Base-by-base conservation (phyloP, 148 eudicot species). In the Chenopodium suecicum region DNA sequence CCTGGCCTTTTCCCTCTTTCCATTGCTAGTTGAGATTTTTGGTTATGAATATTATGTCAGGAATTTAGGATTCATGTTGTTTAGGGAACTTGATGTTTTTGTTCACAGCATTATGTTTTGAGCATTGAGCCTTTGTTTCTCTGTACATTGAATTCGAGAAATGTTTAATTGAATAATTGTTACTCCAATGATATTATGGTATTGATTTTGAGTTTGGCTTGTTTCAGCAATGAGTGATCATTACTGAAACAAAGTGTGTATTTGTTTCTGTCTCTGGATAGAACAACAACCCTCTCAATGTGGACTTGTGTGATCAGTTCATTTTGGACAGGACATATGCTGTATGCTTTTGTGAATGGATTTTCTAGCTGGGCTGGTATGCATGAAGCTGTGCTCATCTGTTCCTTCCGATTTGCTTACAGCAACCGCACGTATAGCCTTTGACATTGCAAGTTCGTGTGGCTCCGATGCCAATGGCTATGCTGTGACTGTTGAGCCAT, bases 1-100 rank as follows among this genome's bases (percentile, higher is more conserved):
- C 86, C 86, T 52, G 86, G 84, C 14, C 70, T 81, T 60, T 84
- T 81, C 63, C 86, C 86, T 29, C 83, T 84, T 52, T 77, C 74
- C 0, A 19, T n/a, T 62, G 78, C 54, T 50, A 19, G 5, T 44
- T 67, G 14, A 58, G 68, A 22, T 17, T 65, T 10, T 27, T 66
- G 9, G 20, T n/a, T 47, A 48, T 8, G 23, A 73, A 41, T 72
- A 1, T 46, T 34, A 29, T 6, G 25, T 8, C 25, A 47, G 16
- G 12, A 64, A 41, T 74, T 81, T 1, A 6, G n/a, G 70, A 34
- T 63, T 44, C 32, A 11, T 29, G 66, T 20, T 50, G 27, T 66
- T 78, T 29, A 71, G 27, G 3, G 37, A 34, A 70, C 73, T 32
- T 29, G 25, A 48, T 47, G 8, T 8, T 44, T 72, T 46, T 70